Base-by-base conservation (phyloP, 345 rosid genomes). In the Acer saccharum region DNA sequence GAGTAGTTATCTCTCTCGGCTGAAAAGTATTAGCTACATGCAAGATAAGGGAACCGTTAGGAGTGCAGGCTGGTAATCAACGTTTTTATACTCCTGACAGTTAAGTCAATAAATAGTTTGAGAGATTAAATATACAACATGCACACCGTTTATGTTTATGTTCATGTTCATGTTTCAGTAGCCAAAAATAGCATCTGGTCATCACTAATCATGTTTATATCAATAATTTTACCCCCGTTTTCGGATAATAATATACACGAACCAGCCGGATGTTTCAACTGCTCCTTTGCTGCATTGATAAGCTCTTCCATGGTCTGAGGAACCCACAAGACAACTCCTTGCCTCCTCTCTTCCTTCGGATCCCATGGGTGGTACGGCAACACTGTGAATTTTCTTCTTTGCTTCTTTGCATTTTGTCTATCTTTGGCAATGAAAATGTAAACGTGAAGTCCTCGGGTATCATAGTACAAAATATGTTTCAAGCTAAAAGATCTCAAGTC, bases 251-350 rank as follows among this genome's bases (percentile, higher is more conserved):
- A 75, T 80, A 93, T 23, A 77, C 86, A 88, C 63, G 39, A 70
- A 74, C 76, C 86, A 44, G 55, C 79, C 0, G 80, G n/a, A n/a
- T 35, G 39, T 35, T 83, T 76, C 50, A 90, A 86, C 70, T 80
- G 80, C 72, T 79, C 87, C 4, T 48, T 76, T 11, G 94, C 92
- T 9, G 57, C 77, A 76, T 66, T 79, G 10, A 89, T 77, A 21
- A 93, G 94, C 68, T 89, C 93, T 52, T 90, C 88, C 69, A 91
- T 83, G 77, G 83, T 89, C 73, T 73, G 64, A 9, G 97, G 94
- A 68, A 94, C 90, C 97, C 97, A 90, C 52, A 90, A 32, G 3
- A 90, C 88, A 61, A 91, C 76, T 63, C 97, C 98, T 0, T 76
- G 78, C 81, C 82, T 88, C 83, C 77, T 85, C 75, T 76, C 71